Evolutionary conservation across 108 stramenopile genomes (phyloP).

Genomic region (Chaetoceros tenuissimus): DNA sequence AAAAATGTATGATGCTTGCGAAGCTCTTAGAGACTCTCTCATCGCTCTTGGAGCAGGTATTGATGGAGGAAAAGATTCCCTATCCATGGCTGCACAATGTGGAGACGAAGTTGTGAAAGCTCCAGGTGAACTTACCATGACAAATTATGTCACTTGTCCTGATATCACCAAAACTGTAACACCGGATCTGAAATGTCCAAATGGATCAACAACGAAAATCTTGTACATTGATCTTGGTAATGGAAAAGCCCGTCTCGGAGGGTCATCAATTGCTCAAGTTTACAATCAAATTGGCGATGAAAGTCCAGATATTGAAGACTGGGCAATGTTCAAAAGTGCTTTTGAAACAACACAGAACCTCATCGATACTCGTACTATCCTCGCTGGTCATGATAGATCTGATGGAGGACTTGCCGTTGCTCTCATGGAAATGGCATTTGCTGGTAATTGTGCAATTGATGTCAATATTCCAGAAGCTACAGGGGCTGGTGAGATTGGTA

Average conservation of each 20-base stretch:
- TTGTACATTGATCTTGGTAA: slow-evolving; percentile 85
- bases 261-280: slow-evolving; percentile 92
- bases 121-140: slow-evolving; percentile 94
- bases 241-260: slow-evolving; percentile 86
- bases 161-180: slow-evolving; percentile 93
- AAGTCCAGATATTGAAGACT: slow-evolving; percentile 88
- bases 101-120: slow-evolving; percentile 94
- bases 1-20: slow-evolving; percentile 97
- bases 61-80: slow-evolving; percentile 99
- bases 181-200: slow-evolving; percentile 88
- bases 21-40: slow-evolving; percentile 85
- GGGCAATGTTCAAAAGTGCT: slow-evolving; percentile 67
- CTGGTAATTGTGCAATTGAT: slow-evolving; percentile 92
- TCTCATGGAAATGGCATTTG: slow-evolving; percentile 97
- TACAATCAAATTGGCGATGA: slow-evolving; percentile 89
- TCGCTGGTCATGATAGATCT: slow-evolving; percentile 93
- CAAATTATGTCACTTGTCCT: slow-evolving; percentile 92
- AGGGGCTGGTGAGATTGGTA: slow-evolving; percentile 60
- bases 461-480: slow-evolving; percentile 64
- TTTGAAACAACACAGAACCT: slow-evolving; percentile 88
- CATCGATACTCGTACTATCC: slow-evolving; percentile 64
- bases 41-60: slow-evolving; percentile 87
- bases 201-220: slow-evolving; percentile 47
- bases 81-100: slow-evolving; percentile 97
- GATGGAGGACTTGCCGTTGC: slow-evolving; percentile 91